Evolutionary conservation across 2,329 filamentous ascomycete species (phyloP), one percentile per base, ranked within the genome.

Genomic region (Fusarium annulatum): DNA sequence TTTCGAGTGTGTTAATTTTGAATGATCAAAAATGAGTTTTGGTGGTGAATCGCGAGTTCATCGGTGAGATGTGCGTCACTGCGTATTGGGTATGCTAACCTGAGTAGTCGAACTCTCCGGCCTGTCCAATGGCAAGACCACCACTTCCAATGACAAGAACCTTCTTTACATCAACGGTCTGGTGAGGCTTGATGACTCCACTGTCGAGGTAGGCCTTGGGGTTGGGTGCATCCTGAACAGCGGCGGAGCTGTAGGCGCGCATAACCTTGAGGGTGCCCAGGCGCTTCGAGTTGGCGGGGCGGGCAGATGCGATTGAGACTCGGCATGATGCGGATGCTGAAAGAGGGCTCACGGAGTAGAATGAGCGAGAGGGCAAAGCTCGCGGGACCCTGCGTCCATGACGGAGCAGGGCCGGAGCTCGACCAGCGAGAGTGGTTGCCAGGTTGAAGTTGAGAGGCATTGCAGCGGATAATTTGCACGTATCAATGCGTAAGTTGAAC

Each of bases 41-140:
- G 21, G 41, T 21, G 15, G 51, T 75, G 67, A 77, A 58, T 75
- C 71, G 75, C 57, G 55, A 61, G 67, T 56, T 55, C 51, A 23
- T 61, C 38, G 61, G 62, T 39, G 49, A 69, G 68, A 60, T 61
- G 43, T 52, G 61, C 33, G 38, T 43, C 53, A 61, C 28, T 28
- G 30, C 26, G 26, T 46, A 36, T 43, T 48, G 52, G 63, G 64
- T 39, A 46, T 33, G 88, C 91, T 76, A 88, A 97, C 95, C 96
- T 83, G 96, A 98, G 85, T 98, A 98, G 85, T 98, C 96, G 80
- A 98, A 98, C 86, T 98, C 96, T 86, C 96, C 96, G 75, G 96
- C 96, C 85, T 98, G 96, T 73, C 96, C 96, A 89, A 98, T 98
- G 82, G 94, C 94, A 77, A 98, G 89, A 84, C 96, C 96, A 86